Evolutionary conservation across 2,329 filamentous ascomycete species (phyloP).

Genomic region (Stemphylium vesicarium): DNA sequence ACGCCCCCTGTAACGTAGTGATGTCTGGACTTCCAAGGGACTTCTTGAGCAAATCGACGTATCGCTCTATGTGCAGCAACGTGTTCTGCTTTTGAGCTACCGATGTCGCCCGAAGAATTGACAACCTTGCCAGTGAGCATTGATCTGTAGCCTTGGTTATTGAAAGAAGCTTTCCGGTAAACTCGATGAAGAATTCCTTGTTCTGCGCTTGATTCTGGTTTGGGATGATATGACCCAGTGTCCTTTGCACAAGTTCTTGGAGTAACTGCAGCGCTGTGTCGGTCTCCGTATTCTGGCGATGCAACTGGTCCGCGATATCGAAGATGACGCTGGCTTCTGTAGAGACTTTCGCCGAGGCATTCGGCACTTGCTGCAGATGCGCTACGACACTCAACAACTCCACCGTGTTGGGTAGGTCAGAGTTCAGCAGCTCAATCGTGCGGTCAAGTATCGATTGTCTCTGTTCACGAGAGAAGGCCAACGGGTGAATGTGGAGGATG

Average conservation of each 20-base stretch:
- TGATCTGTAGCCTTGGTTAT: slow-evolving; percentile 26
- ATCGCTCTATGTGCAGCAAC: slow-evolving; percentile 31
- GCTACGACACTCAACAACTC: slow-evolving; percentile 35
- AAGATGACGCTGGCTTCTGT: slow-evolving; percentile 34
- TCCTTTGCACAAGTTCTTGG: slow-evolving; percentile 33
- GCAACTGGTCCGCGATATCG: slow-evolving; percentile 35
- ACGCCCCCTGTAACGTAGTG: slow-evolving; percentile 19
- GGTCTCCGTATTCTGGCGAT: slow-evolving; percentile 19
- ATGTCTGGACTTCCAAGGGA: slow-evolving; percentile 23
- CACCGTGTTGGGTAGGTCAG: slow-evolving; percentile 11
- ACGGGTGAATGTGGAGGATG: slow-evolving; percentile 31
- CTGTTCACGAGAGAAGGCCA: slow-evolving; percentile 38
- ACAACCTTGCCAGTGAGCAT: slow-evolving; percentile 31
- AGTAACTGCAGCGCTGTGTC: slow-evolving; percentile 28
- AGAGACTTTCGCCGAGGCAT: slow-evolving; percentile 45
- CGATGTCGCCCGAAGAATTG: slow-evolving; percentile 35
- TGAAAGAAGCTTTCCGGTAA: slow-evolving; percentile 27
- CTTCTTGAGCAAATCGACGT: slow-evolving; percentile 29
- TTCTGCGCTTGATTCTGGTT: slow-evolving; percentile 46
- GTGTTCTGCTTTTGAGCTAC: slow-evolving; percentile 29
- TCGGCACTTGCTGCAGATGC: slow-evolving; percentile 44
- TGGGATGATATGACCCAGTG: slow-evolving; percentile 38
- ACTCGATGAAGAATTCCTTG: slow-evolving; percentile 38
- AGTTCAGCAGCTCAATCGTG: slow-evolving; percentile 25
- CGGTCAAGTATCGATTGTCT: slow-evolving; percentile 43